Evolutionary conservation across 257 asterid genomes (phyloP).

Genomic region (Marsdenia floribunda): DNA sequence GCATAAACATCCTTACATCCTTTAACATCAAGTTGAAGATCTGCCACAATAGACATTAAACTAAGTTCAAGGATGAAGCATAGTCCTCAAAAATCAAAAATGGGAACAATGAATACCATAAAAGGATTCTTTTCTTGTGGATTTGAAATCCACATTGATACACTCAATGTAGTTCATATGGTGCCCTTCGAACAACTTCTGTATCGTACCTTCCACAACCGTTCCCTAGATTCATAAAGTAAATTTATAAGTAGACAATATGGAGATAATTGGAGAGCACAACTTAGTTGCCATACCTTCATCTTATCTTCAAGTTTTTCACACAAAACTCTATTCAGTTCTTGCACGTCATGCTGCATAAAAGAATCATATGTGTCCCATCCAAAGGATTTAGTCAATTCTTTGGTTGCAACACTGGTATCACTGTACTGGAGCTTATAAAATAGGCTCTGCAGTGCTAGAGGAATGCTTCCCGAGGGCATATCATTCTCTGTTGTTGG

Average conservation of each 20-base stretch:
- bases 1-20: slow-evolving; percentile 96
- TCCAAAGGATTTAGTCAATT: slow-evolving; percentile 96
- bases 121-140: slow-evolving; percentile 94
- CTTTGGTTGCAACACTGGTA: slow-evolving; percentile 94
- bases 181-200: slow-evolving; percentile 95
- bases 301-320: slow-evolving; percentile 98
- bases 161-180: slow-evolving; percentile 95
- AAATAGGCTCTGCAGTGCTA: slow-evolving; percentile 95
- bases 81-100: slow-evolving; percentile 14
- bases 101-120: slow-evolving; percentile 58
- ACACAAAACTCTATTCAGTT: slow-evolving; percentile 84
- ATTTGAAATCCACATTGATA: slow-evolving; percentile 90
- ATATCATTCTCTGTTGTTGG: slow-evolving; percentile 98
- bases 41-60: slow-evolving; percentile 37
- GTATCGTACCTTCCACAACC: slow-evolving; percentile 98
- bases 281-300: slow-evolving; percentile 55
- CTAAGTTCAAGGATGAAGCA: slow-evolving; percentile 13
- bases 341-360: slow-evolving; percentile 99
- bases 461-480: slow-evolving; percentile 98
- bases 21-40: slow-evolving; percentile 96
- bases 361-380: slow-evolving; percentile 99
- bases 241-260: slow-evolving; percentile 9
- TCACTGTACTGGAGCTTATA: slow-evolving; percentile 94
- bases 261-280: slow-evolving; percentile 7
- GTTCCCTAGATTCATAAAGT: slow-evolving; percentile 70